phyloP scores from a whole-genome alignment of 2,329 filamentous ascomycete species.

The Pseudovirgaria hyperparasitica region DNA sequence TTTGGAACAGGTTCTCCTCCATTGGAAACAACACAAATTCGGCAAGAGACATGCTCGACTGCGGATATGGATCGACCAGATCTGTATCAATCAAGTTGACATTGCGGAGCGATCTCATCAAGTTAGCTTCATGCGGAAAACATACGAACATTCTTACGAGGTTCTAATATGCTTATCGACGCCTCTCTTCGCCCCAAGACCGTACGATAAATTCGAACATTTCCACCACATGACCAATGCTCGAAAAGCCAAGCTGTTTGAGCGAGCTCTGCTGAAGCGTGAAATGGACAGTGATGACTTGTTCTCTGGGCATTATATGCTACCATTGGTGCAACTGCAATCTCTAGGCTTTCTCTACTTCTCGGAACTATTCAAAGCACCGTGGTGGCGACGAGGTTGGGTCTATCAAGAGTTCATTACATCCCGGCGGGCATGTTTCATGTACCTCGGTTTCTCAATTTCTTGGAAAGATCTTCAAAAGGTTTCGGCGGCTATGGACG shows the following conservation, averaged over 20 bases:
- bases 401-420: slow-evolving; percentile 1
- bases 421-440: too few relatives aligned
- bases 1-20: neutral
- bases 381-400: slow-evolving; percentile 1
- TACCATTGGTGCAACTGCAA: too few relatives aligned
- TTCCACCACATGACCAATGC: too few relatives aligned
- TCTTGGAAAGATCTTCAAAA: too few relatives aligned
- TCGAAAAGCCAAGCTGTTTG: too few relatives aligned
- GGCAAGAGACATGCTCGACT: neutral
- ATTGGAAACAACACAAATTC: neutral
- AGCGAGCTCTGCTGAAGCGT: too few relatives aligned
- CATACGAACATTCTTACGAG: neutral
- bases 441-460: too few relatives aligned
- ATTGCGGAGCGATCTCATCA: neutral
- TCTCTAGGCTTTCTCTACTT: too few relatives aligned
- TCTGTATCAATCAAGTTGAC: slow-evolving; percentile 1
- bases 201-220: neutral
- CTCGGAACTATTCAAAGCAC: neutral
- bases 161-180: neutral
- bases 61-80: slow-evolving; percentile 1
- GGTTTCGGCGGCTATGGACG: too few relatives aligned
- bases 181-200: neutral
- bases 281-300: too few relatives aligned
- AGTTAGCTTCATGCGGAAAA: slow-evolving; percentile 1
- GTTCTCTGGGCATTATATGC: too few relatives aligned